phyloP scores from a whole-genome alignment of 1,284 basidiomycete genomes.

The Flammula alnicola region DNA sequence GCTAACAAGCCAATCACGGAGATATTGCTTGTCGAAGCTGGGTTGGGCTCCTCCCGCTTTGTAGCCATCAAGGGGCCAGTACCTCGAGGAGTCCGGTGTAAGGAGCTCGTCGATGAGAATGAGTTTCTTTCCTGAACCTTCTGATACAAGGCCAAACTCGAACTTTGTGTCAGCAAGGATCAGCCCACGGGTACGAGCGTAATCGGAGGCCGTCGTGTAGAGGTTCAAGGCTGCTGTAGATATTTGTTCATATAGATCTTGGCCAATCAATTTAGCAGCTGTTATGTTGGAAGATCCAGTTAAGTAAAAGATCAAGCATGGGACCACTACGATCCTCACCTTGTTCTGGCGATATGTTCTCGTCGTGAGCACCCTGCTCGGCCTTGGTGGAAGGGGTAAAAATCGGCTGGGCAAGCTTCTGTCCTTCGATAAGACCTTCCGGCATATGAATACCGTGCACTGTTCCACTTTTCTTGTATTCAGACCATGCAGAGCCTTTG shows the following conservation, averaged over 20 bases:
- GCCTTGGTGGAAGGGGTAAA: slow-evolving; percentile 99
- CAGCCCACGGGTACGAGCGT: slow-evolving; percentile 82
- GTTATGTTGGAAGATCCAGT: slow-evolving; percentile 14
- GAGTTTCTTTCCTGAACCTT: slow-evolving; percentile 50
- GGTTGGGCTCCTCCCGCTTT: slow-evolving; percentile 78
- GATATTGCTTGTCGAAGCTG: slow-evolving; percentile 97
- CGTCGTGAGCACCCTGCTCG: slow-evolving; percentile 93
- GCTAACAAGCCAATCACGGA: slow-evolving; percentile 86
- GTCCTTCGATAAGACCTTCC: slow-evolving; percentile 82
- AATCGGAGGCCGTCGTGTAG: slow-evolving; percentile 79
- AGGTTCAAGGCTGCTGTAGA: slow-evolving; percentile 66
- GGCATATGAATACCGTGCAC: slow-evolving; percentile 88
- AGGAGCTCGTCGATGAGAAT: slow-evolving; percentile 96
- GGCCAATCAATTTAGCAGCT: slow-evolving; percentile 73
- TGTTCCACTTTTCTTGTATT: slow-evolving; percentile 89
- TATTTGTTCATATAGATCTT: slow-evolving; percentile 68
- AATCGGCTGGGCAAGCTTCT: slow-evolving; percentile 81
- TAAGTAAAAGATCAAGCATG: too few relatives aligned
- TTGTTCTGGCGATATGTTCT: slow-evolving; percentile 94
- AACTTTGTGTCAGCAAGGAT: slow-evolving; percentile 97
- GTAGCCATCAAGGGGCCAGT: slow-evolving; percentile 89
- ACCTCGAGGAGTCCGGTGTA: slow-evolving; percentile 96
- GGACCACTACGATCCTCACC: slow-evolving; percentile 54
- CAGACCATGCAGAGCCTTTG: slow-evolving; percentile 91
- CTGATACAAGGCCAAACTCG: slow-evolving; percentile 77